Evolutionary conservation across 1,284 basidiomycete species (phyloP).

Genomic region (Trametes hirsuta): DNA sequence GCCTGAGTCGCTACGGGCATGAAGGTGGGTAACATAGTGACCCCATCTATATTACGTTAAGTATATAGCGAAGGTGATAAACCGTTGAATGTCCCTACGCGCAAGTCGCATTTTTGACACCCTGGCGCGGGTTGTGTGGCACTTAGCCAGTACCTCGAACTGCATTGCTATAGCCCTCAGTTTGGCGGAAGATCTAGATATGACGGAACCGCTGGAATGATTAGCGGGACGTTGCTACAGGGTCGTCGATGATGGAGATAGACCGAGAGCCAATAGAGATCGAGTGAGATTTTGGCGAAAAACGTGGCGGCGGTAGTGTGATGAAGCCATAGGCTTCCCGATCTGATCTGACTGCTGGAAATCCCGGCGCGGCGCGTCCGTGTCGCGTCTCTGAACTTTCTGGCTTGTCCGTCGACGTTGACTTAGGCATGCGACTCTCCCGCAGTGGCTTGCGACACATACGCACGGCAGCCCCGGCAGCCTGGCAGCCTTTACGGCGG

Average conservation of each 20-base stretch:
- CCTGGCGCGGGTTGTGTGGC: constrained; percentile 75
- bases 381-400: not conserved
- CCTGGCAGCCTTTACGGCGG: constrained; percentile 11
- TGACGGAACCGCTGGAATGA: not conserved
- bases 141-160: constrained; percentile 79
- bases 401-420: not conserved
- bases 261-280: not conserved
- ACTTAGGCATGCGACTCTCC: constrained; percentile 18
- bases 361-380: constrained; percentile 9
- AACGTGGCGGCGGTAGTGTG: constrained; percentile 14
- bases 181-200: not conserved
- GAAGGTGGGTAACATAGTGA: constrained; percentile 82
- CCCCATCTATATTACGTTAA: constrained; percentile 56
- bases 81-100: constrained; percentile 47
- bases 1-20: constrained; percentile 92
- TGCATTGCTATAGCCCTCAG: constrained; percentile 51
- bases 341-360: constrained; percentile 20
- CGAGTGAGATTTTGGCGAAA: not conserved
- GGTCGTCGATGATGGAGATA: not conserved
- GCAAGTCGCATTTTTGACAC: constrained; percentile 76
- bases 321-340: constrained; percentile 28
- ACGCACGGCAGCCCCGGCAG: not conserved
- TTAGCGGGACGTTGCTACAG: not conserved
- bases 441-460: constrained; percentile 11
- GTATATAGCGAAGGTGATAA: not conserved